Conservation (phyloP, 1,284 basidiomycete species). For the Takashimella tepidaria region DNA sequence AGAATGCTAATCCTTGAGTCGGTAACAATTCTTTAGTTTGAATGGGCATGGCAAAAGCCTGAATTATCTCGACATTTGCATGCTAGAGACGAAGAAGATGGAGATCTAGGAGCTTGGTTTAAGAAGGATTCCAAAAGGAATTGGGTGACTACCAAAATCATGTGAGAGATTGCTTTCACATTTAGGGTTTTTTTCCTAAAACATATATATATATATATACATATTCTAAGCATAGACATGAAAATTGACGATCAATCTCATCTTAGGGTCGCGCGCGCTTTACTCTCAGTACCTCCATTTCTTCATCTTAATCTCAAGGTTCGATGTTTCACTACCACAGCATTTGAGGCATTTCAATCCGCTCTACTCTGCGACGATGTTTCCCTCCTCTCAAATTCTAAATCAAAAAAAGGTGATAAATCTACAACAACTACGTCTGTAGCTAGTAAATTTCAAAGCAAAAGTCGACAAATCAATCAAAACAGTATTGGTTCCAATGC, state of each 20-base stretch:
- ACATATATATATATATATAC: background rate
- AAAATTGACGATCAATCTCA: too few relatives aligned
- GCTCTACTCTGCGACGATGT: too few relatives aligned
- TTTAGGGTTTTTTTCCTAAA: background rate
- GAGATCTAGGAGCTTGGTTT: slow-evolving; percentile 23
- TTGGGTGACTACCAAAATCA: slow-evolving; percentile 34
- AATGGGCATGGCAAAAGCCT: slow-evolving; percentile 88
- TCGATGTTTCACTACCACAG: slow-evolving; percentile 57
- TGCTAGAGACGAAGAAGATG: background rate
- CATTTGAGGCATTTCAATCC: too few relatives aligned
- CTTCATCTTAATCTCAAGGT: slow-evolving; percentile 45
- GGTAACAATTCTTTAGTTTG: too few relatives aligned
- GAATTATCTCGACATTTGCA: slow-evolving; percentile 50
- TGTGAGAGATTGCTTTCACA: slow-evolving; percentile 19
- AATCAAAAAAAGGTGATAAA: too few relatives aligned
- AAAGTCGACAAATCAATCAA: too few relatives aligned
- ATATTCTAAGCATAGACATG: too few relatives aligned
- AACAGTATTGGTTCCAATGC: too few relatives aligned
- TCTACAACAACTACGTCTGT: too few relatives aligned
- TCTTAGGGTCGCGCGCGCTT: slow-evolving; percentile 40
- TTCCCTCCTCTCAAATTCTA: too few relatives aligned
- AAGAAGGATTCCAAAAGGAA: slow-evolving; percentile 37
- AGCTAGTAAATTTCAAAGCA: too few relatives aligned
- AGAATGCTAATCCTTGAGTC: too few relatives aligned
- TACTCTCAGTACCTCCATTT: slow-evolving; percentile 25